Percentiles rank a stretch among this genome's conserved stretches.
phyloP scores from a whole-genome alignment of 78 protist genomes.

The Tieghemostelium lacteum region DNA sequence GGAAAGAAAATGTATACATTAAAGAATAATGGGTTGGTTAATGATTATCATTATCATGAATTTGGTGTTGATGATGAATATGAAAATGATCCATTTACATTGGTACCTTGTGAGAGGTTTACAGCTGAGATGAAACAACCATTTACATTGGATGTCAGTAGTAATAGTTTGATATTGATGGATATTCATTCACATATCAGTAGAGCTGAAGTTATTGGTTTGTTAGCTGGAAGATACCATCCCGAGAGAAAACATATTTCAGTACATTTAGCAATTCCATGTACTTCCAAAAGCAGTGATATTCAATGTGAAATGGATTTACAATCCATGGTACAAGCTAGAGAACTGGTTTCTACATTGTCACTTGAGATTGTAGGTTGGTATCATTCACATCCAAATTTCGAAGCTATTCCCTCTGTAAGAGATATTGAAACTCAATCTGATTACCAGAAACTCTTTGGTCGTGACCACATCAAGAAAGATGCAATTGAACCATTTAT shows the following conservation, averaged over 20 bases:
- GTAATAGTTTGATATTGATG: constrained; percentile 38
- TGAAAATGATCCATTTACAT: constrained; percentile 59
- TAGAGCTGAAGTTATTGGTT: constrained; percentile 83
- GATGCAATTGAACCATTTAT: constrained; percentile 51
- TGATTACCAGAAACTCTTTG: constrained; percentile 35
- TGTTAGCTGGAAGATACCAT: constrained; percentile 81
- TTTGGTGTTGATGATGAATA: background rate
- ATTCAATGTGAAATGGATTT: constrained; percentile 88
- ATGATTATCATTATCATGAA: constrained; percentile 5
- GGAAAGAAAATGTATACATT: too few species aligned
- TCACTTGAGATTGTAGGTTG: constrained; percentile 83
- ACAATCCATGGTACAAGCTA: constrained; percentile 31
- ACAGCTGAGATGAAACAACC: constrained; percentile 16
- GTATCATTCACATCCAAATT: constrained; percentile 91
- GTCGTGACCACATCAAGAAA: background rate
- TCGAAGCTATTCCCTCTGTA: constrained; percentile 83
- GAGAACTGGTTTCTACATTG: constrained; percentile 15
- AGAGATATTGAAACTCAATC: constrained; percentile 88
- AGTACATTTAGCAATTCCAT: constrained; percentile 57
- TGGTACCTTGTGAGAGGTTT: constrained; percentile 31
- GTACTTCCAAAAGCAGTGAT: constrained; percentile 27
- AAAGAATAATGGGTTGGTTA: background rate
- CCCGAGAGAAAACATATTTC: constrained; percentile 15
- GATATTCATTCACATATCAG: constrained; percentile 79
- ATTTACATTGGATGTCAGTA: constrained; percentile 39